Evolutionary conservation across 225 moss, liverwort and hornwort genomes (phyloP), one percentile per base, ranked within the genome.

Genomic region (Pleurozium schreberi): DNA sequence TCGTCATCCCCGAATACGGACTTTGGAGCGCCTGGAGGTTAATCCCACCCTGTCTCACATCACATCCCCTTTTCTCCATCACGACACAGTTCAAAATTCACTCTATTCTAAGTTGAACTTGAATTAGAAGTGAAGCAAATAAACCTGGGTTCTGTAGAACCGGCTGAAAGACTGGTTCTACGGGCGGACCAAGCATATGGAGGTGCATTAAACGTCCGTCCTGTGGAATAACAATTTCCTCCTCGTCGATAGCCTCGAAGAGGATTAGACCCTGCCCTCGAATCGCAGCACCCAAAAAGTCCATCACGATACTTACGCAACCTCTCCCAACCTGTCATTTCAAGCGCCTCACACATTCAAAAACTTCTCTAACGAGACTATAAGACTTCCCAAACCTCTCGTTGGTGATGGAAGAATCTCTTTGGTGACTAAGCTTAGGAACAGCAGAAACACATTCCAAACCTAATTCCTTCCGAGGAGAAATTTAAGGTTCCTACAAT

Each of bases 161-260:
- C 20, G 3, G 82, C 26, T 7, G 3, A n/a, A 5, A 7, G 28
- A 55, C 63, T 5, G 0, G 12, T 13, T 5, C 8, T 8, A 4
- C 11, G 4, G 5, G 43, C 40, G 19, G 2, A 23, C 4, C 65
- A 55, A 86, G 55, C 3, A 1, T 0, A 17, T 6, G 73, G 8
- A 62, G 85, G 14, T 21, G 2, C 21, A 10, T 45, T 1, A 81
- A 12, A 18, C 17, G 65, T 18, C 16, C 50, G 8, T 52, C 52
- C 18, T 13, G 64, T 9, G 45, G 85, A 6, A 63, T 0, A 50
- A 73, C 13, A 42, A 8, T 20, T 36, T 64, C 81, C 12, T 64
- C 80, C 14, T 43, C 81, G 55, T 4, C 12, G 55, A 86, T 14
- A 12, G 7, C 23, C 20, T 0, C 4, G 15, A 85, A 10, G 34